Evolutionary conservation across 2,329 filamentous ascomycete genomes (phyloP).

Genomic region (Fusarium sp.): DNA sequence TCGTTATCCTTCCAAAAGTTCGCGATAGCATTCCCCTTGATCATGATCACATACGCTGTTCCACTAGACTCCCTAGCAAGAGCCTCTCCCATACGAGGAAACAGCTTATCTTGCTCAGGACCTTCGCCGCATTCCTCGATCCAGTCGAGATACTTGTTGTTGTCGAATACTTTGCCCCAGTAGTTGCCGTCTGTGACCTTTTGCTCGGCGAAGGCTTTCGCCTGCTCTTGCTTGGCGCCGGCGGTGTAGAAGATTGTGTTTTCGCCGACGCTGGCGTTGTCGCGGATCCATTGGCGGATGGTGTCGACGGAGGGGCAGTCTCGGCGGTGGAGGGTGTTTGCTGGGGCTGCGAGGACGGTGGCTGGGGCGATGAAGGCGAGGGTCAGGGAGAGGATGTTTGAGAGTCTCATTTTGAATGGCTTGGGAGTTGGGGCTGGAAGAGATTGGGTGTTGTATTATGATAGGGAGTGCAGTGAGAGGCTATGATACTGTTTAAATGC

Average conservation of each 20-base stretch:
- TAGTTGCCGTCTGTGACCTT: background rate
- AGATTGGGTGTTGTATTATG: background rate
- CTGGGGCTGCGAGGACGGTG: background rate
- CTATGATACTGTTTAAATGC: background rate
- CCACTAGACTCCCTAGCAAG: background rate
- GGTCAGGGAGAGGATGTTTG: background rate
- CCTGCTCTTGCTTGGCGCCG: background rate
- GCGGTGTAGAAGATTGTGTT: background rate
- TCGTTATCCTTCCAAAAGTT: background rate
- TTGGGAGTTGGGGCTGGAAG: background rate
- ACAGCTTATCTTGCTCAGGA: background rate
- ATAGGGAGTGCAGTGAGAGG: background rate
- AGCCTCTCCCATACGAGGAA: background rate
- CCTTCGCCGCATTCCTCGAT: background rate
- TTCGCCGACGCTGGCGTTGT: background rate
- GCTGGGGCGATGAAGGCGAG: accelerated
- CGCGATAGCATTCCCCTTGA: background rate
- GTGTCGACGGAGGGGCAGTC: background rate
- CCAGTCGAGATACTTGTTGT: background rate
- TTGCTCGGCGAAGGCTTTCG: background rate
- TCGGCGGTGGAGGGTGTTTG: background rate
- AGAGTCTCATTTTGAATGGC: background rate
- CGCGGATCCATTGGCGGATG: background rate
- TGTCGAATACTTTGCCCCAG: background rate
- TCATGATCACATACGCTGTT: background rate